Base-by-base conservation (phyloP, 306 rosid species). In the Gastrolobium bilobum region DNA sequence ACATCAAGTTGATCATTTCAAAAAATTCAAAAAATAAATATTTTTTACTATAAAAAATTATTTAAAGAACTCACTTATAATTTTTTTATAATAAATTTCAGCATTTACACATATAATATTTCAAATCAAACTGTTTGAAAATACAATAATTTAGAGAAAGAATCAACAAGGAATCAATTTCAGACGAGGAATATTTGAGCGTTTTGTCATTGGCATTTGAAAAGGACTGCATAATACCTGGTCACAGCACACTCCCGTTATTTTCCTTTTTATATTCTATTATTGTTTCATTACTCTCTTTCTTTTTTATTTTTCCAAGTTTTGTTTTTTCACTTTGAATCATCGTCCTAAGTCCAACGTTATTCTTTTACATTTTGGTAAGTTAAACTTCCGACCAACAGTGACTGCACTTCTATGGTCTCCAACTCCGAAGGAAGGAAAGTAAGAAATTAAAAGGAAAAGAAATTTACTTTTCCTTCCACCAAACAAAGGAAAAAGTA, bases 401-500 rank as follows among this genome's bases (percentile, higher is more conserved):
- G 86, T 81, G 15, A 72, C 79, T 81, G 83, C 83, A 80, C 71
- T 66, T 85, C 80, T 60, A 72, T 73, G 81, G 58, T 78, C 35
- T 67, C 74, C 48, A 68, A 67, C 75, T 78, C 53, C 84, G 66
- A 77, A 74, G 68, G 82, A 42, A 68, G 80, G 31, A 81, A 81
- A 68, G 82, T 1, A 54, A 14, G 80, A 40, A 81, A 47, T 51
- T 20, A 20, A 65, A 53, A 75, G 53, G 72, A 62, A 88, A 83
- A 85, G 83, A 31, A 34, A 82, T 51, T 69, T 35, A 79, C 95
- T 90, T 77, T 79, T 81, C 77, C 83, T 70, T 79, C 69, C 83
- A 70, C 77, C 78, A 79, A 53, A 58, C 67, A 66, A 5, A 13
- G 26, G 5, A 60, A 34, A 60, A 66, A 65, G 81, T 53, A 7